A percentile compares a stretch with the other conserved stretches of the same genome.
phyloP scores from a whole-genome alignment of 1,139 yeast genomes.

The Saccharomyces hybrid region DNA sequence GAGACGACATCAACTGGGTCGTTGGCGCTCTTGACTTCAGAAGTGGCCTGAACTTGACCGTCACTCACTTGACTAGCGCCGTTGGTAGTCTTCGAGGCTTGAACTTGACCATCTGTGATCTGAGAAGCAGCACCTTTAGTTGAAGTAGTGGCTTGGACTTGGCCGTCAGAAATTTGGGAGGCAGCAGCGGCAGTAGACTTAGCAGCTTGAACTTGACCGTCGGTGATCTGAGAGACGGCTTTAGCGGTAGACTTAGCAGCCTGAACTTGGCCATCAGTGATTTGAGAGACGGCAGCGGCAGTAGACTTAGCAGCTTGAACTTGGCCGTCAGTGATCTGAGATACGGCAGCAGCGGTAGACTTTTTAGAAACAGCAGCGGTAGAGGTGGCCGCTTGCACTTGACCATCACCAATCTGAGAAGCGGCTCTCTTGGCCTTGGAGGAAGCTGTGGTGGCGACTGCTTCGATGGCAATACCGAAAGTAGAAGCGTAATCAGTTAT shows the following conservation, averaged over 20 bases:
- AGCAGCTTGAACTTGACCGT: slow-evolving; percentile 5
- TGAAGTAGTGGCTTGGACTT: slow-evolving; percentile 31
- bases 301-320: slow-evolving; percentile 27
- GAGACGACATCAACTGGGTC: slow-evolving; percentile 31
- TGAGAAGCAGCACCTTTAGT: slow-evolving; percentile 6
- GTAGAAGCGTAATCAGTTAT: slow-evolving; percentile 33
- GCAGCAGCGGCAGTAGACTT: slow-evolving; percentile 35
- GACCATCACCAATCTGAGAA: slow-evolving; percentile 38
- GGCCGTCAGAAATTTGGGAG: slow-evolving; percentile 42
- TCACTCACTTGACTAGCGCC: slow-evolving; percentile 4
- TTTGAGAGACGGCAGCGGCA: slow-evolving; percentile 43
- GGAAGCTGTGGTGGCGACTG: slow-evolving; percentile 26
- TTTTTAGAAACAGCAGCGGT: background rate
- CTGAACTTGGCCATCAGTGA: slow-evolving; percentile 26
- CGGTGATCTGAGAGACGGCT: slow-evolving; percentile 3
- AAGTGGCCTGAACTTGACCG: slow-evolving; percentile 4
- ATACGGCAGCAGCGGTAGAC: slow-evolving; percentile 8
- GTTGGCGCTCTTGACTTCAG: slow-evolving; percentile 4
- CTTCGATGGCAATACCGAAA: slow-evolving; percentile 15
- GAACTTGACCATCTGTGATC: slow-evolving; percentile 13
- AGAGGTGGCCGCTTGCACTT: slow-evolving; percentile 13
- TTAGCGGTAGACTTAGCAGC: background rate
- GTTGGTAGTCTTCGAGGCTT: slow-evolving; percentile 5
- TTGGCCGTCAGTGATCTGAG: slow-evolving; percentile 17
- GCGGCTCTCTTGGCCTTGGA: slow-evolving; percentile 38